Base-by-base conservation (phyloP, 2,329 filamentous ascomycete genomes). In the Lasiodiplodia sp. region DNA sequence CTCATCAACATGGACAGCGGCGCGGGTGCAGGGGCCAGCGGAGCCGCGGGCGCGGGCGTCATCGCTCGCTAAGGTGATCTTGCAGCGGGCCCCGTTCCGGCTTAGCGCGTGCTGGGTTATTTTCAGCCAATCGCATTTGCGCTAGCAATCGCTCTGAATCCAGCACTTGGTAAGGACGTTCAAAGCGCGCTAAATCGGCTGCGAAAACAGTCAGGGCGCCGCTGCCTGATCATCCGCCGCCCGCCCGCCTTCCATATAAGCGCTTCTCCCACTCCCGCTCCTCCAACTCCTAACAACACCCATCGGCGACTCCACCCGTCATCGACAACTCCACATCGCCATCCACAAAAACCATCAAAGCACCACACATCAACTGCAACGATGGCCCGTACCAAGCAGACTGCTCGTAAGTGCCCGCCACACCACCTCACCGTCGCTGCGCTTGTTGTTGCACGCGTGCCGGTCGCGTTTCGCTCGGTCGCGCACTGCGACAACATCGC, bases 371-470 rank as follows among this genome's bases (percentile, higher is more conserved):
- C 75, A 73, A 70, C 67, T 69, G 69, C 71, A 71, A 67, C 75
- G 75, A 86, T 86, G 84, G 84, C 84, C 73, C 84, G 84, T 73
- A 86, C 84, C 75, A 86, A 86, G 83, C 84, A 86, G 78, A 86
- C 84, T 74, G 84, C 84, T 76, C 84, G 84, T 85, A 82, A 84
- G 83, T 85, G 69, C 71, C 72, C 72, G 65, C 67, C 69, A 8
- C 58, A 11, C 21, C 70, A 28, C 69, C 70, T 44, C 72, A 71
- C 72, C 72, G 73, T 71, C 71, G 71, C 67, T 67, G 47, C 66
- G 71, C 60, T 67, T 10, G 68, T 57, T 68, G 58, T 77, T 64
- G 69, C 57, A 60, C 21, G 28, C 57, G 34, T 52, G 63, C n/a
- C 69, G 65, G 55, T 68, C 60, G 69, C 70, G 66, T 66, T 68